Percentiles rank a stretch among this genome's conserved stretches.
phyloP scores from a whole-genome alignment of 177 flowering plant genomes.

The Vitis hybrid region DNA sequence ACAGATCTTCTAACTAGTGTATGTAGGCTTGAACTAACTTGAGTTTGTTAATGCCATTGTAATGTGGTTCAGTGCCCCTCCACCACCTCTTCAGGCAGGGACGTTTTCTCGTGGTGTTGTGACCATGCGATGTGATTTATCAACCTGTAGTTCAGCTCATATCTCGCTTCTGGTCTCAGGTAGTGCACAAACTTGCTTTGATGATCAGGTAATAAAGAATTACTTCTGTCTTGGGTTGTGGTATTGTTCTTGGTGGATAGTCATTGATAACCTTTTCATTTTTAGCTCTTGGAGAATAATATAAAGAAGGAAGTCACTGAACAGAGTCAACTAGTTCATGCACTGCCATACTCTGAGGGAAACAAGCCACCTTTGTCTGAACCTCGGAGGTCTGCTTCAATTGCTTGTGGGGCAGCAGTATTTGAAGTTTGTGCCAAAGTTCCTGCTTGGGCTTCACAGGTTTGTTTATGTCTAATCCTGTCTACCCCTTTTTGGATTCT shows the following conservation, averaged over 20 bases:
- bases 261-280: not conserved
- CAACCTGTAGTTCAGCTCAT: constrained; percentile 86
- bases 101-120: constrained; percentile 95
- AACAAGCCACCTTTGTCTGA: constrained; percentile 46
- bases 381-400: constrained; percentile 79
- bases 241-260: not conserved
- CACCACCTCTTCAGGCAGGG: constrained; percentile 97
- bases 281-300: constrained; percentile 86
- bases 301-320: constrained; percentile 86
- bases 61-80: constrained; percentile 72
- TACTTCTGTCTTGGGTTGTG: not conserved
- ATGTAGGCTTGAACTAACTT: not conserved
- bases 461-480: constrained; percentile 16
- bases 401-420: constrained; percentile 91
- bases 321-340: constrained; percentile 73
- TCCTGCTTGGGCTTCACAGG: constrained; percentile 98
- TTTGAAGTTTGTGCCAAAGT: constrained; percentile 92
- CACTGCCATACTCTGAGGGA: constrained; percentile 40
- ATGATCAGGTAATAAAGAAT: constrained; percentile 69
- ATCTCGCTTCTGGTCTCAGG: constrained; percentile 93
- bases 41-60: not conserved
- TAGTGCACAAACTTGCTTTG: constrained; percentile 94
- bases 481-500: not conserved
- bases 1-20: not conserved
- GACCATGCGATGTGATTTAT: constrained; percentile 95